A percentile compares a stretch with the other conserved stretches of the same genome.
phyloP scores from a whole-genome alignment of 495 filamentous ascomycete genomes.

The Daldinia loculata region DNA sequence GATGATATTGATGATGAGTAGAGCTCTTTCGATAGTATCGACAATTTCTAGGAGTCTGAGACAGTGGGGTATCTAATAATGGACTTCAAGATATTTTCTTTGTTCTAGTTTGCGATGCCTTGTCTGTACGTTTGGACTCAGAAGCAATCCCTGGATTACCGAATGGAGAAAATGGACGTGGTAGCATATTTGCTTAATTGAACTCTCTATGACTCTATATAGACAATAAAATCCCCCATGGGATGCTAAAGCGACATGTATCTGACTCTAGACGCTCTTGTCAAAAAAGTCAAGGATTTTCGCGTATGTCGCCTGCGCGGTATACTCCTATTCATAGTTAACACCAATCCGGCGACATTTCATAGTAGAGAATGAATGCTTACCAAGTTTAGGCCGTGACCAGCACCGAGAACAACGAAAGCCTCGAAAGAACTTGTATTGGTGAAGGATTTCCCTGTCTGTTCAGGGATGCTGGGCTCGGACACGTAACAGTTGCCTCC shows the following conservation, averaged over 20 bases:
- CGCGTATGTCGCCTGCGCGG: background rate
- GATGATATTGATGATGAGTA: background rate
- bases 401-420: background rate
- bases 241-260: background rate
- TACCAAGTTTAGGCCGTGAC: background rate
- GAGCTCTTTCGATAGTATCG: background rate
- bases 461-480: background rate
- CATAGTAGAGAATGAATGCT: background rate
- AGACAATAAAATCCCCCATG: background rate
- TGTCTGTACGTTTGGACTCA: background rate
- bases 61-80: background rate
- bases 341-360: background rate
- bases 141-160: background rate
- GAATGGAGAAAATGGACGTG: background rate
- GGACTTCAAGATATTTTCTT: background rate
- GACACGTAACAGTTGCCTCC: background rate
- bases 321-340: background rate
- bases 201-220: background rate
- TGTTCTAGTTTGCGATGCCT: background rate
- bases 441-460: background rate
- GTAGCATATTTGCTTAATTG: background rate
- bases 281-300: slow-evolving; percentile 1
- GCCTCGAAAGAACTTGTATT: background rate
- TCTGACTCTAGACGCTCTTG: background rate
- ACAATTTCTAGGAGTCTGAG: background rate